Percentiles rank a stretch among this genome's conserved stretches.
phyloP scores from a whole-genome alignment of 345 rosid genomes.

The Sapria himalayana region DNA sequence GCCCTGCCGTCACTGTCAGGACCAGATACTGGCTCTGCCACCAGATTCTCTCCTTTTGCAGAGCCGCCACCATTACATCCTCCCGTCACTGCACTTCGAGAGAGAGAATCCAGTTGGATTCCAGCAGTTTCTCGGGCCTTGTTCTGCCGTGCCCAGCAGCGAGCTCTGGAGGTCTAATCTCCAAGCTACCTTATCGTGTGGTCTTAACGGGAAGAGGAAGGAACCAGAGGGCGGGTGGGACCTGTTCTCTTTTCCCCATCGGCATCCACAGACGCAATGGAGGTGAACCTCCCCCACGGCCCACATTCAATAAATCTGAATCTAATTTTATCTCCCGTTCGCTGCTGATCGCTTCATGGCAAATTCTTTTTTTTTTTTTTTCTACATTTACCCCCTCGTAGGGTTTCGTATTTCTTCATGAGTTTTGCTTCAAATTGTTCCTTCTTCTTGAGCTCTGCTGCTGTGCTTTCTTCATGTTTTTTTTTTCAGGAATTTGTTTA shows the following conservation, averaged over 20 bases:
- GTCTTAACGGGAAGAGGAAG: constrained; percentile 55
- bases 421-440: no score
- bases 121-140: constrained; percentile 42
- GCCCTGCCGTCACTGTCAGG: constrained; percentile 43
- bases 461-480: no score
- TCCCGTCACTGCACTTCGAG: constrained; percentile 28
- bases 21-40: constrained; percentile 36
- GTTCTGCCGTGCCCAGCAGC: constrained; percentile 28
- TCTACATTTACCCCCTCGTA: no score
- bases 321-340: no score
- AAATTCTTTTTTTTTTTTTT: no score
- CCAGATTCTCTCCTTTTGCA: constrained; percentile 26
- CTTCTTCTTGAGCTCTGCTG: no score
- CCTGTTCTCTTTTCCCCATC: constrained; percentile 14
- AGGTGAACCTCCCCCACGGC: constrained; percentile 16
- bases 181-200: constrained; percentile 41
- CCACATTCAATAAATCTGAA: no score
- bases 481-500: no score
- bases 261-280: constrained; percentile 59
- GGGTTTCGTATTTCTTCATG: no score
- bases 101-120: constrained; percentile 29
- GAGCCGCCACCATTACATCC: constrained; percentile 31
- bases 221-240: constrained; percentile 79
- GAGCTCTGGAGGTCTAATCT: constrained; percentile 34
- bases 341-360: no score